Base-by-base conservation (phyloP, 2,329 filamentous ascomycete genomes). In the Arachnopeziza araneosa region DNA sequence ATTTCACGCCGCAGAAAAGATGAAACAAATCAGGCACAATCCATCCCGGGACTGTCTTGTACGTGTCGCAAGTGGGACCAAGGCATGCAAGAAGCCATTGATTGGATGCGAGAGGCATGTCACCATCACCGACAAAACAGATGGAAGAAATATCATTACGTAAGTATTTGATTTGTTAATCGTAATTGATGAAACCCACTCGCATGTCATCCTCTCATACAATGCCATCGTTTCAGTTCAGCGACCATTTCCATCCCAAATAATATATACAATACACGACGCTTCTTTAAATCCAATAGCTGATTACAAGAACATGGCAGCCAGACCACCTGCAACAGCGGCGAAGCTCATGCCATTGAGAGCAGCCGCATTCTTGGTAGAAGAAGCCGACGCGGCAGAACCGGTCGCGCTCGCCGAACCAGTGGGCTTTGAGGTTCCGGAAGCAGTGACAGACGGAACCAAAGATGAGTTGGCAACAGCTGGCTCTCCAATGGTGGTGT, bases 301-400 rank as follows among this genome's bases (percentile, higher is more conserved):
- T 5, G 8, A 54, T 54, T 65, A 68, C 55, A 69, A 64, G 22
- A 64, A 61, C 24, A 62, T 50, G 24, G 60, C 66, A 48, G 60
- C 54, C 22, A 64, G 17, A 56, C 66, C 65, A 56, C 56, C 64
- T 32, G 58, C 60, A 23, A 67, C 48, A 17, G 55, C 66, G 19
- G 58, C 60, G 23, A 69, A 58, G 50, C 64, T 63, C 26, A 68
- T 52, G 10, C 59, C 58, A 54, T 64, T 12, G 3, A 57, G 32
- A 14, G 56, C 65, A n/a, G 59, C 59, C 22, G 50, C 64, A 14
- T 57, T 60, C 6, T 51, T 60, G 17, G 66, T 57, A 12, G n/a
- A 52, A 24, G 58, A 59, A 24, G 57, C 52, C 22, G 57, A 24
- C 1, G 12, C 48, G 2, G 52, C 44, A 26, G 19, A 12, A n/a